Conservation (phyloP, 768 basidiomycete genomes). For the Clitopilus passeckerianus region DNA sequence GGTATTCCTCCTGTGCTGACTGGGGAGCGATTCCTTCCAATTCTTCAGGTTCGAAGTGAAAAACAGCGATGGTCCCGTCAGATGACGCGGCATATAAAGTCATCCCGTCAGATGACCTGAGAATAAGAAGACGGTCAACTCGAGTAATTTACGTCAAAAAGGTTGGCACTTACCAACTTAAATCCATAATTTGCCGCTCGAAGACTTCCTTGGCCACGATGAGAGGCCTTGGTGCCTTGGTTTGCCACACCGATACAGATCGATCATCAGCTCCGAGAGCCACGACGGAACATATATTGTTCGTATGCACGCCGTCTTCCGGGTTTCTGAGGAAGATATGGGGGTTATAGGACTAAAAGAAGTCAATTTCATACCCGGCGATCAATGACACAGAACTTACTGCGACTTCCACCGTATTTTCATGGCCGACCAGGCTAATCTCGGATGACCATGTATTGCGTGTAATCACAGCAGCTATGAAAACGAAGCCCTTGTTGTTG, state of each 20-base stretch:
- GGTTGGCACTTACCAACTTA: conserved; percentile 71
- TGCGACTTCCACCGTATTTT: conserved; percentile 94
- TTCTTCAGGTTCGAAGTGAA: conserved; percentile 77
- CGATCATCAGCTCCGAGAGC: conserved; percentile 93
- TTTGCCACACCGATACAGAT: conserved; percentile 95
- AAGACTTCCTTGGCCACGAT: conserved; percentile 94
- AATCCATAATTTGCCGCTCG: conserved; percentile 90
- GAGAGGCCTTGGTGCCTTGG: conserved; percentile 83
- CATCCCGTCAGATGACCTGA: conserved; percentile 88
- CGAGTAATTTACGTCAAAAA: conserved; percentile 1
- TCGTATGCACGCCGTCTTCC: conserved; percentile 58
- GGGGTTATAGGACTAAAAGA: conserved; percentile 81
- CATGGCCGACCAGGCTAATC: conserved; percentile 93
- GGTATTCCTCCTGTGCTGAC: conserved; percentile 70
- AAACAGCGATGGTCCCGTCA: conserved; percentile 90
- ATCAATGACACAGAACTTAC: conserved; percentile 36
- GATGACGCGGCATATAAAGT: conserved; percentile 93
- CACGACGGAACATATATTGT: conserved; percentile 87
- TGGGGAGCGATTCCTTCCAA: conserved; percentile 77
- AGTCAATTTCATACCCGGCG: background rate
- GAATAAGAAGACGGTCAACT: conserved; percentile 2
- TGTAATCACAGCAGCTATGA: conserved; percentile 94
- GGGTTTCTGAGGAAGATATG: conserved; percentile 87
- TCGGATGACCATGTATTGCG: conserved; percentile 87
- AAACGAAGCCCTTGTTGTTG: conserved; percentile 93